phyloP scores from a whole-genome alignment of 2,329 filamentous ascomycete species.

The Decorospora gaudefroyi region DNA sequence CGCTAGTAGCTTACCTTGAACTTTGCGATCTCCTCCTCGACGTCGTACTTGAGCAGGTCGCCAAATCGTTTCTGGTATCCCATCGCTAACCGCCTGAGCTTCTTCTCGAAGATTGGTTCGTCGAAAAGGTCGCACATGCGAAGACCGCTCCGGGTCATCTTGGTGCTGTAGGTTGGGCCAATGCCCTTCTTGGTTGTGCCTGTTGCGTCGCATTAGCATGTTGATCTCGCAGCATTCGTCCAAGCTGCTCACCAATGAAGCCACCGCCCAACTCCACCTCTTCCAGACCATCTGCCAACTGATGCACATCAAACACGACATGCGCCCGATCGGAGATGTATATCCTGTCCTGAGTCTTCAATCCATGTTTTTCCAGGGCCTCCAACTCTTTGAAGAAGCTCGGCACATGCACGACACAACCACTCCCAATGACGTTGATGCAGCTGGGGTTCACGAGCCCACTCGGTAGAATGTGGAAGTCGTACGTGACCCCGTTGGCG shows the following conservation, averaged over 20 bases:
- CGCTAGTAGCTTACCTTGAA: constrained; percentile 56
- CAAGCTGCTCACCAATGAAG: constrained; percentile 42
- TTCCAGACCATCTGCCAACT: constrained; percentile 70
- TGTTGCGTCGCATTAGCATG: constrained; percentile 46
- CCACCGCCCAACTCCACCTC: constrained; percentile 59
- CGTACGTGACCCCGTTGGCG: constrained; percentile 54
- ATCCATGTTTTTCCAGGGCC: constrained; percentile 63
- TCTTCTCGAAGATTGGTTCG: constrained; percentile 66
- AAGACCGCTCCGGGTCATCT: constrained; percentile 68
- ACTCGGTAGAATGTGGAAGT: constrained; percentile 54
- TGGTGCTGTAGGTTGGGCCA: constrained; percentile 64
- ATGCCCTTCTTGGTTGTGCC: constrained; percentile 59
- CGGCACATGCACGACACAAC: constrained; percentile 71
- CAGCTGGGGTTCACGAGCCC: constrained; percentile 73
- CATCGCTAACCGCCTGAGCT: constrained; percentile 63
- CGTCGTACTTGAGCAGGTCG: constrained; percentile 67
- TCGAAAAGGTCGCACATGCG: constrained; percentile 70
- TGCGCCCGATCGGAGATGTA: constrained; percentile 67
- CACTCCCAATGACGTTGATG: constrained; percentile 69
- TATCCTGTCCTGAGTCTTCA: constrained; percentile 63
- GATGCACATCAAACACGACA: constrained; percentile 68
- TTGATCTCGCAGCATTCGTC: not conserved
- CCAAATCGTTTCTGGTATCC: constrained; percentile 73
- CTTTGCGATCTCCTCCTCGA: constrained; percentile 68
- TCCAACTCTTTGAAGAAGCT: constrained; percentile 69